Conservation (phyloP, 2,329 filamentous ascomycete species). For the Didymella exigua region DNA sequence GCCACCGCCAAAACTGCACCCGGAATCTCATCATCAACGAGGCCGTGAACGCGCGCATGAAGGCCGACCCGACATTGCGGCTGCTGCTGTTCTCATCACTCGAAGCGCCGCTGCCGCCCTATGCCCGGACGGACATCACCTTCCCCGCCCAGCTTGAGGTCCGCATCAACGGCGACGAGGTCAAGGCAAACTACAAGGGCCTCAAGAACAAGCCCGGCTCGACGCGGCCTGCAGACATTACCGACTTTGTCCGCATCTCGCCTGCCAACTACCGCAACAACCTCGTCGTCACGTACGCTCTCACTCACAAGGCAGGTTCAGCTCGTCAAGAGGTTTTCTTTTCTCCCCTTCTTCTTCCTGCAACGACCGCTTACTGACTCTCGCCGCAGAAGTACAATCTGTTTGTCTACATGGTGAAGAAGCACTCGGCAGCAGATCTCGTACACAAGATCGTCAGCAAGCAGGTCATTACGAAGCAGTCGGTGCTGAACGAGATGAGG, state of each 20-base stretch:
- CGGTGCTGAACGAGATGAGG: constrained; percentile 84
- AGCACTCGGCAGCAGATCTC: constrained; percentile 72
- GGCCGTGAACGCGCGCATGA: constrained; percentile 61
- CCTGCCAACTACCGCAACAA: constrained; percentile 73
- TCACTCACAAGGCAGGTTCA: constrained; percentile 78
- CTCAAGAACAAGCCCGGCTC: constrained; percentile 96
- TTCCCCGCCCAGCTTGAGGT: constrained; percentile 95
- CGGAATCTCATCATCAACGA: constrained; percentile 65
- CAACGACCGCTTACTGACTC: constrained; percentile 24
- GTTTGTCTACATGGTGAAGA: constrained; percentile 75
- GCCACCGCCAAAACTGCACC: constrained; percentile 62
- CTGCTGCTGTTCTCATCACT: constrained; percentile 84
- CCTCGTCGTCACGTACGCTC: constrained; percentile 86
- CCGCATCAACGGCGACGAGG: constrained; percentile 83
- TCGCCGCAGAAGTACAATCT: constrained; percentile 55
- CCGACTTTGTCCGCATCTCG: constrained; percentile 71
- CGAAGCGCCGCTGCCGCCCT: constrained; percentile 53
- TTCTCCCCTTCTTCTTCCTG: not conserved
- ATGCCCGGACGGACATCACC: constrained; percentile 66
- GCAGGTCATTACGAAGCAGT: constrained; percentile 77
- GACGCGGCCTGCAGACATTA: constrained; percentile 92
- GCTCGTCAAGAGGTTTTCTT: constrained; percentile 27
- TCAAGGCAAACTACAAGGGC: constrained; percentile 91
- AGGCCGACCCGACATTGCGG: constrained; percentile 65
- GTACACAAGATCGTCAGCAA: constrained; percentile 69